Conservation (phyloP, 495 filamentous ascomycete species). For the Parathielavia hyrcaniae region DNA sequence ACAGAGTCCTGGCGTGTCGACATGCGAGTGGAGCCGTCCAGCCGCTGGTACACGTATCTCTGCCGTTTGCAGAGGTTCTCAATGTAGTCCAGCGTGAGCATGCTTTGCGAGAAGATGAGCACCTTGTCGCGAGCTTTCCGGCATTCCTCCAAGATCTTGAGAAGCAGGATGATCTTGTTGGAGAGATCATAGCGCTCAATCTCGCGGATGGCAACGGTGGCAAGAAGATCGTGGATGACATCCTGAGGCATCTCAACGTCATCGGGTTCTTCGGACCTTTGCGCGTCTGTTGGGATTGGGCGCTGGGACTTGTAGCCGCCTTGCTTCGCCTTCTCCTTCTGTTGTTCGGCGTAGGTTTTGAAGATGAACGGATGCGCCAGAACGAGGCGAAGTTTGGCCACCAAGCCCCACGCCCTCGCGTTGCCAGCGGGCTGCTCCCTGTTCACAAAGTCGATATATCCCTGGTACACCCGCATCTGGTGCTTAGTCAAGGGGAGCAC, state of each 20-base stretch:
- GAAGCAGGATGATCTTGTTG: conserved; percentile 59
- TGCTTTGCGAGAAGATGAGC: conserved; percentile 72
- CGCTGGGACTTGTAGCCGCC: background rate
- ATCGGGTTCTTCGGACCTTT: conserved; percentile 23
- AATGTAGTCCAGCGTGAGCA: conserved; percentile 63
- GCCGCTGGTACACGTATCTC: conserved; percentile 43
- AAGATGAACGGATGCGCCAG: conserved; percentile 73
- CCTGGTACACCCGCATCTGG: conserved; percentile 58
- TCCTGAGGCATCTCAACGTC: conserved; percentile 28
- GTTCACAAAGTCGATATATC: conserved; percentile 43
- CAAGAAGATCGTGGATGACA: conserved; percentile 32
- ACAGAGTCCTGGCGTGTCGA: conserved; percentile 51
- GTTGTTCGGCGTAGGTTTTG: conserved; percentile 35
- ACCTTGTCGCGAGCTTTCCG: conserved; percentile 60
- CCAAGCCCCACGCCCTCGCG: conserved; percentile 31
- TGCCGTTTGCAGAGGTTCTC: conserved; percentile 46
- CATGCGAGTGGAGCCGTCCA: conserved; percentile 60
- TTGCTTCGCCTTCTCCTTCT: conserved; percentile 26
- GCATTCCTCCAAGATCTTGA: conserved; percentile 59
- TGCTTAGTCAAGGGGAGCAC: conserved; percentile 61
- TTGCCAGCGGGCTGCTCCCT: conserved; percentile 4
- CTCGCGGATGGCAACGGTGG: conserved; percentile 24
- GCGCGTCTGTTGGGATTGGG: background rate
- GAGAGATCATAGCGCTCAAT: conserved; percentile 44
- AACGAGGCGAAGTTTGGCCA: conserved; percentile 53